These are phyloP conservation scores for Sicyos baderoa DNA, from an alignment of 306 rosid species.

Conservation along the genomic window DNA sequence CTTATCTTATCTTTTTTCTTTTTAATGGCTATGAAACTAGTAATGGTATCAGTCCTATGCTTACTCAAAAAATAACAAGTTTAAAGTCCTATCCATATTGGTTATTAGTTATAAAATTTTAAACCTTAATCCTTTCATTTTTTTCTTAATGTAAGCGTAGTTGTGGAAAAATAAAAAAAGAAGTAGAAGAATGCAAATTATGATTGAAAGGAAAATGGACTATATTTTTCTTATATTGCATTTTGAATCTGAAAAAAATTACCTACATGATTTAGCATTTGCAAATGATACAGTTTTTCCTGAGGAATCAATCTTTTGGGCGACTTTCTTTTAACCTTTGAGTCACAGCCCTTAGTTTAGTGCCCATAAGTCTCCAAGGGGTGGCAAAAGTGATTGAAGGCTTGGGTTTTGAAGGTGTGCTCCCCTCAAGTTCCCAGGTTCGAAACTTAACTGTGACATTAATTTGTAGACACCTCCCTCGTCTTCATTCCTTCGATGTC, in stretches of 20 bases:
- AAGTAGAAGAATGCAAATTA: neutral
- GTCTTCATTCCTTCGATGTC: no score
- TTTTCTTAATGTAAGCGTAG: neutral
- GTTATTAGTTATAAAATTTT: neutral
- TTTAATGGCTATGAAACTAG: neutral
- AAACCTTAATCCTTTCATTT: neutral
- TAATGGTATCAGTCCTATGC: neutral
- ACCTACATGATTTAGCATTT: neutral
- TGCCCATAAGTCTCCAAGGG: no score
- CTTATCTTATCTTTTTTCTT: neutral
- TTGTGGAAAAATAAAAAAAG: neutral
- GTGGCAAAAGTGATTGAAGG: no score
- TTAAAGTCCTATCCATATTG: neutral
- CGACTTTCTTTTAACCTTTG: neutral
- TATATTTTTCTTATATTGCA: neutral
- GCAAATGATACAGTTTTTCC: neutral
- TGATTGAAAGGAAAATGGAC: neutral
- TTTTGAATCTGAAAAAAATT: neutral
- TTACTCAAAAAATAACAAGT: neutral
- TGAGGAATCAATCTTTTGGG: neutral
- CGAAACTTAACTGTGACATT: no score
- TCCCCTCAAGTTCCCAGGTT: no score
- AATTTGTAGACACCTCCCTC: no score
- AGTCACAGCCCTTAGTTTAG: neutral
- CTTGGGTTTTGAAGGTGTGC: no score